These are phyloP conservation scores for Alectoria sarmentosa DNA, from an alignment of 495 filamentous ascomycete genomes.

Conservation along the genomic window DNA sequence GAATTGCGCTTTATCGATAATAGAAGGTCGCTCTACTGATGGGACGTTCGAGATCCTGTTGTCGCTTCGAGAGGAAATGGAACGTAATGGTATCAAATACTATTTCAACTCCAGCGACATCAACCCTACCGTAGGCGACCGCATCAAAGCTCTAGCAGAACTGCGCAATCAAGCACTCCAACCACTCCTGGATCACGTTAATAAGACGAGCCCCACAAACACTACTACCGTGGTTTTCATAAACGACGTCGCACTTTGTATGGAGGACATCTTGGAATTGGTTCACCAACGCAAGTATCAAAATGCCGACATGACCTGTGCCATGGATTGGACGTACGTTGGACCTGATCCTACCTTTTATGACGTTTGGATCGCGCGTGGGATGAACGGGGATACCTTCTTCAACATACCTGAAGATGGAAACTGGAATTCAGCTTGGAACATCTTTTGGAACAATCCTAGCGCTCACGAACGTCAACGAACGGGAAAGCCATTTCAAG, in stretches of 20 bases:
- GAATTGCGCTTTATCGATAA: conserved; percentile 42
- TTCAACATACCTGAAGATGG: conserved; percentile 42
- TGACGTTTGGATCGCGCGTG: conserved; percentile 47
- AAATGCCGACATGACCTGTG: conserved; percentile 46
- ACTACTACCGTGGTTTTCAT: conserved; percentile 43
- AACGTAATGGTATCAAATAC: conserved; percentile 31
- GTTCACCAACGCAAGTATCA: conserved; percentile 39
- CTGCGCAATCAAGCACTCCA: conserved; percentile 42
- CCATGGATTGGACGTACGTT: conserved; percentile 46
- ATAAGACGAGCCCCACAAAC: neutral
- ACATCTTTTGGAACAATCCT: conserved; percentile 22
- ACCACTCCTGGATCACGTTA: conserved; percentile 30
- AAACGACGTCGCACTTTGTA: conserved; percentile 43
- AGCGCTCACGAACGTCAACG: conserved; percentile 30
- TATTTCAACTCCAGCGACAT: conserved; percentile 34
- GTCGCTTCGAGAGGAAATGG: conserved; percentile 30
- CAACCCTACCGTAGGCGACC: conserved; percentile 30
- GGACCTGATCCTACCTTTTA: conserved; percentile 40
- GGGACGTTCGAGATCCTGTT: conserved; percentile 43
- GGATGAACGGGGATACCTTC: conserved; percentile 43
- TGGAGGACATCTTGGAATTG: conserved; percentile 47
- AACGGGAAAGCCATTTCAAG: conserved; percentile 40
- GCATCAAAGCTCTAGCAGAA: conserved; percentile 36
- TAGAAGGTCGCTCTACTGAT: conserved; percentile 44
- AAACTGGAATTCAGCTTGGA: conserved; percentile 35